Conservation (phyloP, 2,329 filamentous ascomycete genomes). For the Trichoderma afroharzianum region DNA sequence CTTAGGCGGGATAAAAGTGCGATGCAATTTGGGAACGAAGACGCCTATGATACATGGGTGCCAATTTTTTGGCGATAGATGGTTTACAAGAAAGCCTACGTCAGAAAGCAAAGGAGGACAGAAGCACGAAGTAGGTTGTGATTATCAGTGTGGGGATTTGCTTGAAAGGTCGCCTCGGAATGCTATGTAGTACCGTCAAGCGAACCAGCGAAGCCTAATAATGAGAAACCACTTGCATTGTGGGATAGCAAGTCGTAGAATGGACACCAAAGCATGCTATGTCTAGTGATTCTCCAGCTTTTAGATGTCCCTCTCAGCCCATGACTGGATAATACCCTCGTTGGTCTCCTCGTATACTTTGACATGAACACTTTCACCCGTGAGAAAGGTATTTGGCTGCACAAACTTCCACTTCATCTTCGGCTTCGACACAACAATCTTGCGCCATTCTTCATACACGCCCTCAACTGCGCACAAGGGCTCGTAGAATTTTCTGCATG, state of each 20-base stretch:
- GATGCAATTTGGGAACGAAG: neutral
- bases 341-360: neutral
- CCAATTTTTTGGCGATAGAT: neutral
- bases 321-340: neutral
- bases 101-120: neutral
- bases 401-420: neutral
- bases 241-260: no score
- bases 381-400: neutral
- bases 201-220: no score
- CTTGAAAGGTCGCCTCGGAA: no score
- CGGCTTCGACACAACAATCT: neutral
- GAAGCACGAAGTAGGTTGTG: no score
- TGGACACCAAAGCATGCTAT: no score
- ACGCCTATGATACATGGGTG: neutral
- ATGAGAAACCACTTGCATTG: no score
- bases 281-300: neutral
- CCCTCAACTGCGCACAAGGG: neutral
- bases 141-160: no score
- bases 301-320: neutral
- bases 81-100: neutral
- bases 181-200: no score
- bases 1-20: neutral
- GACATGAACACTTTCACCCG: neutral
- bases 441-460: neutral
- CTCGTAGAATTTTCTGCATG: neutral